Conservation (phyloP, 139 green algal genomes). For the Desmodesmus armatus region DNA sequence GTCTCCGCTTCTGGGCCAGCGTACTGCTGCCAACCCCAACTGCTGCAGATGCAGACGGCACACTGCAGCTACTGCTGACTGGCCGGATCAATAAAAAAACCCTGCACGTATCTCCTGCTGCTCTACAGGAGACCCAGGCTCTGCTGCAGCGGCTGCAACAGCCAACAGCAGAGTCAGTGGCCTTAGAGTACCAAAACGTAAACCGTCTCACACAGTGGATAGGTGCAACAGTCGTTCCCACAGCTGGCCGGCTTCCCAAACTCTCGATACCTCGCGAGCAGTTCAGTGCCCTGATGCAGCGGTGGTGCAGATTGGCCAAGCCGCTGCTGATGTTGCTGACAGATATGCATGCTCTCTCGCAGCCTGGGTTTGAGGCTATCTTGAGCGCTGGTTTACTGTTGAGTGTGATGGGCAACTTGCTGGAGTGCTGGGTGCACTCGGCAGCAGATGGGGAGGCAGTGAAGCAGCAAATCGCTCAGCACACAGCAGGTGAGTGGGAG, state of each 20-base stretch:
- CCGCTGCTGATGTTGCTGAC: not conserved
- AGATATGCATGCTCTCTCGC: not conserved
- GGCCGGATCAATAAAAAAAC: too few species aligned
- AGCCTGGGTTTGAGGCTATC: not conserved
- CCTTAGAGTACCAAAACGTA: not conserved
- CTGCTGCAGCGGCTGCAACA: not conserved
- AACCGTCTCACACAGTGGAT: too few species aligned
- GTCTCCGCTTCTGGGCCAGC: too few species aligned
- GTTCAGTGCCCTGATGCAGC: not conserved
- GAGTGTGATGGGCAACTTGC: not conserved
- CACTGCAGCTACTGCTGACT: too few species aligned
- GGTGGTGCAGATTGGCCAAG: not conserved
- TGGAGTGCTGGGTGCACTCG: not conserved
- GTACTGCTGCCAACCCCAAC: not conserved
- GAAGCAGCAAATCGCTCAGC: too few species aligned
- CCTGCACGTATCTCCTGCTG: too few species aligned
- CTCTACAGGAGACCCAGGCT: not conserved
- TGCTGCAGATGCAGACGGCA: not conserved
- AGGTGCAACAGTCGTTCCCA: not conserved
- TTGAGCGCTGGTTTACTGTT: not conserved
- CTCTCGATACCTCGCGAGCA: not conserved
- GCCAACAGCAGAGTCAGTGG: not conserved
- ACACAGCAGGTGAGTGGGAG: too few species aligned
- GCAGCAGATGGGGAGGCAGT: not conserved
- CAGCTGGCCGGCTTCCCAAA: not conserved